phyloP scores from a whole-genome alignment of 176 grass and related monocot genomes.

The Cocos nucifera region DNA sequence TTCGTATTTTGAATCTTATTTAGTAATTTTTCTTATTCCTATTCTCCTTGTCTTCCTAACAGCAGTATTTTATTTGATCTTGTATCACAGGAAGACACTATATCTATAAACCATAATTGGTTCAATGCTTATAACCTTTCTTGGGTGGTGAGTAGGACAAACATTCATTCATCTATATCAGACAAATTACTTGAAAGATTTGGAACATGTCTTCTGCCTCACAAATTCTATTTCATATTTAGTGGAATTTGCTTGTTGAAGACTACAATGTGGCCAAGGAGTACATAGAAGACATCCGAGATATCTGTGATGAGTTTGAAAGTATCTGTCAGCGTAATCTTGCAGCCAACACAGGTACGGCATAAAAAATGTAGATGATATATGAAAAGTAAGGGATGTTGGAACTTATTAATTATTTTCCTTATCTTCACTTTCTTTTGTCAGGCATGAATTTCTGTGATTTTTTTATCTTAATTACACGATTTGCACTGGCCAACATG shows the following conservation, averaged over 20 bases:
- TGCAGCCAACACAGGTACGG: slow-evolving; percentile 81
- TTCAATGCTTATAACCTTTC: slow-evolving; percentile 92
- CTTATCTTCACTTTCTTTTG: slow-evolving; percentile 23
- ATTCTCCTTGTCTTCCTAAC: neutral
- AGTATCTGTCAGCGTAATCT: slow-evolving; percentile 81
- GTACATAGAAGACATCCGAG: slow-evolving; percentile 93
- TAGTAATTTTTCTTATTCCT: no score
- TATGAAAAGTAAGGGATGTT: neutral
- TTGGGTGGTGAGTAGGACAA: slow-evolving; percentile 57
- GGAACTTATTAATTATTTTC: slow-evolving; percentile 3
- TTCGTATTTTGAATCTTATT: no score
- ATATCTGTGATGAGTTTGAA: slow-evolving; percentile 92
- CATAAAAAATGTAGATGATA: neutral
- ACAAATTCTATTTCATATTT: neutral
- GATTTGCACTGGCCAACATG: slow-evolving; percentile 53
- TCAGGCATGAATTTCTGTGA: slow-evolving; percentile 93
- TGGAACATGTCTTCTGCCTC: neutral
- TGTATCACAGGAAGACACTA: slow-evolving; percentile 67
- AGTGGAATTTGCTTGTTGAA: slow-evolving; percentile 90
- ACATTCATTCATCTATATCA: neutral
- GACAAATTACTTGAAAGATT: neutral
- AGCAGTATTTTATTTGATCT: neutral
- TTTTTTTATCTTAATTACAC: slow-evolving; percentile 80
- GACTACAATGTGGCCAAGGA: slow-evolving; percentile 91
- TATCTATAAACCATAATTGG: slow-evolving; percentile 99